Evolutionary conservation across 192 early-diverging fungal species (phyloP).

Genomic region (Coemansia sp.): DNA sequence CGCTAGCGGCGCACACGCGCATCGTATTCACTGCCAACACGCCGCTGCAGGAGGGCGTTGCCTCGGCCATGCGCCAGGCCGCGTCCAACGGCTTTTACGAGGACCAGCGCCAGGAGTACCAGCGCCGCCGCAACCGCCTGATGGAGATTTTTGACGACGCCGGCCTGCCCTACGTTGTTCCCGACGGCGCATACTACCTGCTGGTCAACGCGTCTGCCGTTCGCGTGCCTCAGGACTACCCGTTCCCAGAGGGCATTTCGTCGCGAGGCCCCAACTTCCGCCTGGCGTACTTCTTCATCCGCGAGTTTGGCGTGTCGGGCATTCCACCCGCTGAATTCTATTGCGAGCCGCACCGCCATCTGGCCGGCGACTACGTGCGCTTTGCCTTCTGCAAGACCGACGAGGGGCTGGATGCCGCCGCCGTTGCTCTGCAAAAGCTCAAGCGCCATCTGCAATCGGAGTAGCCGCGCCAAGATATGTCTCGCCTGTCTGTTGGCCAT

Average conservation of each 20-base stretch:
- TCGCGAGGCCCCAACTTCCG: constrained; percentile 71
- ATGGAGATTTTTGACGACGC: constrained; percentile 61
- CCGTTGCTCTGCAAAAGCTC: constrained; percentile 60
- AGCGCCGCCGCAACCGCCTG: constrained; percentile 70
- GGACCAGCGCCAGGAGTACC: constrained; percentile 65
- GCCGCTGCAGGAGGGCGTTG: constrained; percentile 84
- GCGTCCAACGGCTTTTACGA: constrained; percentile 62
- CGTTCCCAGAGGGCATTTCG: constrained; percentile 56
- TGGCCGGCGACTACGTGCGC: constrained; percentile 73
- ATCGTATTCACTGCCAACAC: constrained; percentile 87
- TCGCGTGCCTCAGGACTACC: constrained; percentile 60
- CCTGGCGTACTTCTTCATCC: constrained; percentile 80
- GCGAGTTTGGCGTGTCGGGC: constrained; percentile 83
- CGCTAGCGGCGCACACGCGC: constrained; percentile 84
- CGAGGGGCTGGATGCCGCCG: constrained; percentile 75
- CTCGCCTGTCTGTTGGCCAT: too few relatives aligned
- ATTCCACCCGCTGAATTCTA: constrained; percentile 94
- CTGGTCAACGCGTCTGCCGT: constrained; percentile 76
- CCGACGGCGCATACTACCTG: constrained; percentile 92
- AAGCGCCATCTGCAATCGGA: constrained; percentile 41
- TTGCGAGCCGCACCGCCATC: constrained; percentile 58
- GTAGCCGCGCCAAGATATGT: not conserved
- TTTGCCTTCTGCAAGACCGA: constrained; percentile 95
- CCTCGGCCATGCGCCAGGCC: constrained; percentile 68
- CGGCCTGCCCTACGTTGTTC: constrained; percentile 75